phyloP scores from a whole-genome alignment of 306 rosid species.

The Casuarina equisetifolia region DNA sequence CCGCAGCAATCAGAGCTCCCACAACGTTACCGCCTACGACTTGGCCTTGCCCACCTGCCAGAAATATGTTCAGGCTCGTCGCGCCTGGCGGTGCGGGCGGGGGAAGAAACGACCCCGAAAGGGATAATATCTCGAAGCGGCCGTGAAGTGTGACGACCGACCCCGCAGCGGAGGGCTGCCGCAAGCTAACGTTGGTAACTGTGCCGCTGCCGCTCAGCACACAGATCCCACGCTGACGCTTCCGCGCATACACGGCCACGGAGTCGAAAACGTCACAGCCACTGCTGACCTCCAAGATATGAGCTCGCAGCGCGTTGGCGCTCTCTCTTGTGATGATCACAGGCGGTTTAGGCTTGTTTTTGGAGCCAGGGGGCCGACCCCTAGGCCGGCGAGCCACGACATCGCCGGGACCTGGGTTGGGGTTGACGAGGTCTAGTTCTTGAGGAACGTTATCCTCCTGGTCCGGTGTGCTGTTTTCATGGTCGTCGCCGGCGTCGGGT shows the following conservation, averaged over 20 bases:
- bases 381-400: slow-evolving; percentile 60
- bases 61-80: slow-evolving; percentile 66
- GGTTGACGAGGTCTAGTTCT: slow-evolving; percentile 48
- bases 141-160: slow-evolving; percentile 62
- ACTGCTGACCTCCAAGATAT: slow-evolving; percentile 75
- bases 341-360: slow-evolving; percentile 75
- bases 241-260: slow-evolving; percentile 70
- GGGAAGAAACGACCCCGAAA: slow-evolving; percentile 79
- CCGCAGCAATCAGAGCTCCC: slow-evolving; percentile 79
- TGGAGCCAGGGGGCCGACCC: slow-evolving; percentile 84
- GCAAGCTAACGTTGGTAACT: slow-evolving; percentile 70
- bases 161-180: slow-evolving; percentile 65
- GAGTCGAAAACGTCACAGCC: slow-evolving; percentile 89
- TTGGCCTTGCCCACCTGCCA: slow-evolving; percentile 92
- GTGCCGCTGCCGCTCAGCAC: slow-evolving; percentile 77
- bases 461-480: slow-evolving; percentile 40
- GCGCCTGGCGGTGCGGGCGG: slow-evolving; percentile 97
- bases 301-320: slow-evolving; percentile 86
- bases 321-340: slow-evolving; percentile 87
- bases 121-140: slow-evolving; percentile 73
- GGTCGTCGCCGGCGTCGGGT: slow-evolving; percentile 33
- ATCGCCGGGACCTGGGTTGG: slow-evolving; percentile 54
- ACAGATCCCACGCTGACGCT: slow-evolving; percentile 89
- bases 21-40: slow-evolving; percentile 90
- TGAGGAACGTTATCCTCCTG: slow-evolving; percentile 31